phyloP scores from a whole-genome alignment of 129 eudicot genomes.

The Artemisia tridentata region DNA sequence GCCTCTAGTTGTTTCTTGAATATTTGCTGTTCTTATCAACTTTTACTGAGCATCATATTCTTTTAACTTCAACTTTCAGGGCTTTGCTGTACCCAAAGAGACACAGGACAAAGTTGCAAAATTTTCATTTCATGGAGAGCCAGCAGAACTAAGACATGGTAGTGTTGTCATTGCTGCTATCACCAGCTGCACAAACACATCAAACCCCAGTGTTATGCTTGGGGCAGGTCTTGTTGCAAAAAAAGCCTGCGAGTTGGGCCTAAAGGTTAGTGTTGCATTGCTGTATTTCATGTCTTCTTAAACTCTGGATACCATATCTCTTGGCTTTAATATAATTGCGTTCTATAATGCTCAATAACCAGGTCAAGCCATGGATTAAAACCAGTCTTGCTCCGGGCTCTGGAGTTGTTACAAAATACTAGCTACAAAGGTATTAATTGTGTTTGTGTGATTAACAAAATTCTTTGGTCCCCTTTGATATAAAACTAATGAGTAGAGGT shows the following conservation, averaged over 20 bases:
- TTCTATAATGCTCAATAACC: constrained; percentile 20
- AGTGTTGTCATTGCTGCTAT: constrained; percentile 98
- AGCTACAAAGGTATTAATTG: constrained; percentile 57
- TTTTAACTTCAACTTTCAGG: constrained; percentile 42
- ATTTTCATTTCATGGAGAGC: constrained; percentile 72
- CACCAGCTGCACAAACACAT: constrained; percentile 97
- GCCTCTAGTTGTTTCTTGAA: too few relatives aligned
- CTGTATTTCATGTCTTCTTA: constrained; percentile 18
- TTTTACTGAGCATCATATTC: too few relatives aligned
- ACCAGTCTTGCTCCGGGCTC: constrained; percentile 95
- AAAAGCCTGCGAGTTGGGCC: constrained; percentile 88
- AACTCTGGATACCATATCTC: constrained; percentile 6
- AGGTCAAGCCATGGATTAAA: constrained; percentile 91
- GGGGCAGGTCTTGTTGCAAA: constrained; percentile 98
- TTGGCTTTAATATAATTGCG: constrained; percentile 3
- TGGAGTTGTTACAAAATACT: constrained; percentile 86
- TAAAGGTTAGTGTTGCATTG: constrained; percentile 47
- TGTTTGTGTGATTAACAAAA: background rate
- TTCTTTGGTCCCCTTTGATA: background rate
- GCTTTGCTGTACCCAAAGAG: constrained; percentile 91
- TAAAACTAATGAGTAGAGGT: background rate
- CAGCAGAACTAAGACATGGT: constrained; percentile 89
- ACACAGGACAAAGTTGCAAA: constrained; percentile 75
- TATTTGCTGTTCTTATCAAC: too few relatives aligned
- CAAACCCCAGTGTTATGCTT: constrained; percentile 99